Evolutionary conservation across 208 protist genomes (phyloP), one percentile per base, ranked within the genome.

Genomic region (Acanthamoeba royreba): DNA sequence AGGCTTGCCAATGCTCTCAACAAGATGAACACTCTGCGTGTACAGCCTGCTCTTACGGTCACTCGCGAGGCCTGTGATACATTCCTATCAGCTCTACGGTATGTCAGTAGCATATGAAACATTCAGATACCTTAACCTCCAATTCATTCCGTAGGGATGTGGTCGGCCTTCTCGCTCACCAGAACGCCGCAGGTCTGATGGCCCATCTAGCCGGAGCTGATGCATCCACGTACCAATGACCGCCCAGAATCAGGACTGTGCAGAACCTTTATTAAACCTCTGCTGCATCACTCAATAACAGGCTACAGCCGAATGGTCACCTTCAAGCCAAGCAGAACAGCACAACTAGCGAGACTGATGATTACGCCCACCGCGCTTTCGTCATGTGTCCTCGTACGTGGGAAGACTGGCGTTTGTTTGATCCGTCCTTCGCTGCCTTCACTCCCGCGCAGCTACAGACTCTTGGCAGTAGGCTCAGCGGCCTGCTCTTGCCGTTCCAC

Each of bases 21-120:
- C 81, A 66, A 66, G 47, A 88, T 63, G 52, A 88, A 88, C 81
- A 88, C 81, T 49, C 45, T 88, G 11, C 81, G 81, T 31, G 52
- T 88, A 31, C 47, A 88, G 31, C 81, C 81, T 15, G 2, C 81
- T 3, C 81, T 88, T 31, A 63, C 15, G 22, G 52, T 88, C 15
- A 88, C n/a, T 15, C 45, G 52, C 25, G 81, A 58, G 3, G 33
- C 40, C 19, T 88, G 81, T 49, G 81, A 88, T 31, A 11, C 11
- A 9, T 63, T 88, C 35, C 81, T 88, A 11, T 19, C 0, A 19
- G 81, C 81, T 19, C 33, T 81, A 22, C 19, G 22, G 72, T 81
- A 3, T 15, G 13, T 17, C 13, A 15, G 7, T 33, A 5, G 22
- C 53, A 3, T 28, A 17, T 28, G 53, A 63, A 15, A 63, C 25